These are phyloP conservation scores for Leptomonas seymouri DNA, from an alignment of 208 protist species.

Conservation along the genomic window DNA sequence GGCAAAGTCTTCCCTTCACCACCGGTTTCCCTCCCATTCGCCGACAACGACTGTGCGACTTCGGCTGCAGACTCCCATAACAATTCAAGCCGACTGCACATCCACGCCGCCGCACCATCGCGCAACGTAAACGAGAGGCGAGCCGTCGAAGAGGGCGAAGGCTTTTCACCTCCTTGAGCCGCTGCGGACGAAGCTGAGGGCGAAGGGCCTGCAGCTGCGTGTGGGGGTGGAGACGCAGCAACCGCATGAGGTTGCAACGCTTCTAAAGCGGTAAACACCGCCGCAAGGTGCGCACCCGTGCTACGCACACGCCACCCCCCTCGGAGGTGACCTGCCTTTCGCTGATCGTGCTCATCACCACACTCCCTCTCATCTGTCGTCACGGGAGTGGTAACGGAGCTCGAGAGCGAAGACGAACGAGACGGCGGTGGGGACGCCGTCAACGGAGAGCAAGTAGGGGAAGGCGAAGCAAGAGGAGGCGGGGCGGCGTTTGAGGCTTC, in stretches of 20 bases:
- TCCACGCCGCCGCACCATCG: constrained; percentile 26
- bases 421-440: neutral
- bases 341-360: neutral
- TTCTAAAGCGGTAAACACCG: neutral
- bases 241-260: neutral
- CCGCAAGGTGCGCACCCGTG: constrained; percentile 1
- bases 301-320: neutral
- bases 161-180: no score
- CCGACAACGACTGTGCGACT: neutral
- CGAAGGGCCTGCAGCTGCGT: neutral
- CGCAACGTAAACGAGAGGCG: neutral
- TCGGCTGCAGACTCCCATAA: constrained; percentile 14
- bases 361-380: neutral
- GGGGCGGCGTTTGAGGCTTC: neutral
- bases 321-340: neutral
- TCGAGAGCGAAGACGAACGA: neutral
- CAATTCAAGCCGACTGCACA: constrained; percentile 30
- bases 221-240: neutral
- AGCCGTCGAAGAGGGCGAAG: neutral
- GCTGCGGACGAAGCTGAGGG: no score
- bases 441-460: neutral
- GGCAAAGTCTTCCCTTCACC: neutral
- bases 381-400: neutral
- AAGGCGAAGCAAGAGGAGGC: neutral
- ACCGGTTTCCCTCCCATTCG: neutral